These are phyloP conservation scores for Penicillium psychrosexuale DNA, from an alignment of 2,329 filamentous ascomycete species.

Conservation along the genomic window DNA sequence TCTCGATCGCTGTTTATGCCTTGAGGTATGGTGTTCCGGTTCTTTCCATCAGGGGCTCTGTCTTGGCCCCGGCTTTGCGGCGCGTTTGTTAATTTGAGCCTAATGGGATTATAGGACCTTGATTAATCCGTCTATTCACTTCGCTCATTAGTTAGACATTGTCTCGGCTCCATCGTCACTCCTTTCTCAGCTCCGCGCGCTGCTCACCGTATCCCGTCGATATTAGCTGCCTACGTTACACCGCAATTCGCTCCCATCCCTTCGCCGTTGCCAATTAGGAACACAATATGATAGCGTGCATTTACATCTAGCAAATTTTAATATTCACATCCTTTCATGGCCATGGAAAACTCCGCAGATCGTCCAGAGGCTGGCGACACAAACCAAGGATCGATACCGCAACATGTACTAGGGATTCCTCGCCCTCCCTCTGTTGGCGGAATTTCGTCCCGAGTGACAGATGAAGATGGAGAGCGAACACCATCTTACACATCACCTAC, in stretches of 20 bases:
- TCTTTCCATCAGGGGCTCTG: conserved; percentile 19
- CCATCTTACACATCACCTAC: conserved; percentile 43
- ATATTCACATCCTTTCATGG: conserved; percentile 4
- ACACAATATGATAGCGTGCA: conserved; percentile 24
- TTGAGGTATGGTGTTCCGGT: conserved; percentile 11
- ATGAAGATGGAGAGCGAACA: conserved; percentile 52
- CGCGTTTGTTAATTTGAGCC: conserved; percentile 10
- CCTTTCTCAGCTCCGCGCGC: conserved; percentile 6
- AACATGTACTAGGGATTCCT: conserved; percentile 52
- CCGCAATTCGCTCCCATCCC: conserved; percentile 1
- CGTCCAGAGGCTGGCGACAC: conserved; percentile 43
- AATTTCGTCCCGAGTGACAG: conserved; percentile 72
- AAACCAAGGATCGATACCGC: conserved; percentile 37
- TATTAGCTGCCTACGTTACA: neutral
- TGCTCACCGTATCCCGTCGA: neutral
- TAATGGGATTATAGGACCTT: conserved; percentile 10
- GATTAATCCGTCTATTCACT: conserved; percentile 9
- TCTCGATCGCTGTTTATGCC: conserved; percentile 6
- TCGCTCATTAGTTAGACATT: conserved; percentile 7
- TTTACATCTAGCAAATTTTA: conserved; percentile 11
- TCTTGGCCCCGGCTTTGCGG: conserved; percentile 11
- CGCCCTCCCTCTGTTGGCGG: conserved; percentile 40
- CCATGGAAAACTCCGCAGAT: conserved; percentile 25
- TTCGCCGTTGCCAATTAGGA: conserved; percentile 6
- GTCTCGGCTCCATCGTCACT: conserved; percentile 9